Evolutionary conservation across 192 early-diverging fungal species (phyloP).

Genomic region (Backusella sp.): DNA sequence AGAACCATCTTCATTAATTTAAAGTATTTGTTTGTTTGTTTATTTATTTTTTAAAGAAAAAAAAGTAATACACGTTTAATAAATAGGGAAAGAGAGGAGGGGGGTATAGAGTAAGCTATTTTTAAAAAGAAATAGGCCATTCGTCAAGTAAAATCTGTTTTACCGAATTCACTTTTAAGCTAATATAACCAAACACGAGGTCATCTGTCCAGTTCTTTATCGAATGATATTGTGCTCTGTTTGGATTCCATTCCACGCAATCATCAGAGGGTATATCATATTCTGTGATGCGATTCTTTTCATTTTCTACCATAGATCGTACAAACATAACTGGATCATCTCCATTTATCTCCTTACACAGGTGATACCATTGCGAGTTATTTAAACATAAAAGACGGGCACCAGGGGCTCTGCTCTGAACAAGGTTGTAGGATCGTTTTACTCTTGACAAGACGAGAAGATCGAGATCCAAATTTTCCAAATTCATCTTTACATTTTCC

Average conservation of each 20-base stretch:
- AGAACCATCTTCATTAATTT: background rate
- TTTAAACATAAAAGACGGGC: background rate
- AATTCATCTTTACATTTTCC: background rate
- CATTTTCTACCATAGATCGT: background rate
- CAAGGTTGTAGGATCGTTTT: background rate
- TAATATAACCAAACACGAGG: slow-evolving; percentile 1
- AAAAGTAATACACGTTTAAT: background rate
- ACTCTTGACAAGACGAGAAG: background rate
- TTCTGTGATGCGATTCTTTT: background rate
- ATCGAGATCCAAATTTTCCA: background rate
- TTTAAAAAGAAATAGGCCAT: background rate
- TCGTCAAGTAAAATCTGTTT: background rate
- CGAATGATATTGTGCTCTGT: background rate
- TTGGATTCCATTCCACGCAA: background rate
- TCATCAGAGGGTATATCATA: background rate
- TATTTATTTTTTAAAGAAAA: background rate
- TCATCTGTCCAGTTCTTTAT: background rate
- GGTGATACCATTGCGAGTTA: background rate
- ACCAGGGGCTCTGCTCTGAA: background rate
- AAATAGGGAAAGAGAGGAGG: background rate
- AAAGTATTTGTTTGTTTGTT: background rate
- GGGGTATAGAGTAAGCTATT: background rate
- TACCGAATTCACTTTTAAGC: background rate
- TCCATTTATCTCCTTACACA: background rate
- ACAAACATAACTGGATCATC: background rate